A percentile compares a stretch with the other conserved stretches of the same genome.
Evolutionary conservation across 2,329 filamentous ascomycete species (phyloP).

Genomic region (Curvularia spicifera): DNA sequence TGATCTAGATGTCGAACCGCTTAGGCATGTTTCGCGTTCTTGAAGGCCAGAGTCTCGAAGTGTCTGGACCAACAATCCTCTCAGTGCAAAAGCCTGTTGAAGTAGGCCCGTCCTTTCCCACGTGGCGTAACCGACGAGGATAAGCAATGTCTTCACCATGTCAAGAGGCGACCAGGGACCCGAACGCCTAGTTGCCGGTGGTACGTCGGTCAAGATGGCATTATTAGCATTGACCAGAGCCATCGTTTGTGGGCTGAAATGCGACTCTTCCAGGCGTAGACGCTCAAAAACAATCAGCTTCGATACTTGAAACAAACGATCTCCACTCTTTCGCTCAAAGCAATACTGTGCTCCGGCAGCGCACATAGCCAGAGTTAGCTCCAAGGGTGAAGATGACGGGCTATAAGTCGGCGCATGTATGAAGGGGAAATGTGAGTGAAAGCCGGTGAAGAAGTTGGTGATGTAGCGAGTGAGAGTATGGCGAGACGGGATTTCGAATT

Average conservation of each 20-base stretch:
- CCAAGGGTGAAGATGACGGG: conserved; percentile 38
- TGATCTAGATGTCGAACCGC: conserved; percentile 26
- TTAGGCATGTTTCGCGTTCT: conserved; percentile 23
- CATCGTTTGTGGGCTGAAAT: conserved; percentile 34
- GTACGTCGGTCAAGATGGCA: conserved; percentile 17
- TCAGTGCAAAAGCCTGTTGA: conserved; percentile 40
- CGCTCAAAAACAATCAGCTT: conserved; percentile 41
- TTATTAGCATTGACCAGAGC: conserved; percentile 27
- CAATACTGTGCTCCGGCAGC: conserved; percentile 45
- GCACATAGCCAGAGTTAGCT: conserved; percentile 43
- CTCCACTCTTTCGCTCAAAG: conserved; percentile 40
- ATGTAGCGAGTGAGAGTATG: conserved; percentile 42
- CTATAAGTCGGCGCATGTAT: conserved; percentile 44
- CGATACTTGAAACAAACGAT: conserved; percentile 38
- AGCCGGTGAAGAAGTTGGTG: conserved; percentile 41
- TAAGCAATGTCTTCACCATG: conserved; percentile 38
- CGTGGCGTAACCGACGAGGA: conserved; percentile 41
- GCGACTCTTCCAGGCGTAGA: conserved; percentile 33
- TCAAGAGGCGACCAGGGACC: conserved; percentile 39
- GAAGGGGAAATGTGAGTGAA: conserved; percentile 45
- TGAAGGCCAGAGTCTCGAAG: conserved; percentile 38
- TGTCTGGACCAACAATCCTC: conserved; percentile 35
- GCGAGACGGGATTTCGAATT: conserved; percentile 40
- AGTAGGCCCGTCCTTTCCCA: conserved; percentile 42
- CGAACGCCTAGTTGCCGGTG: conserved; percentile 16